Evolutionary conservation across 1,284 basidiomycete species (phyloP).

Genomic region (Naganishia albida): DNA sequence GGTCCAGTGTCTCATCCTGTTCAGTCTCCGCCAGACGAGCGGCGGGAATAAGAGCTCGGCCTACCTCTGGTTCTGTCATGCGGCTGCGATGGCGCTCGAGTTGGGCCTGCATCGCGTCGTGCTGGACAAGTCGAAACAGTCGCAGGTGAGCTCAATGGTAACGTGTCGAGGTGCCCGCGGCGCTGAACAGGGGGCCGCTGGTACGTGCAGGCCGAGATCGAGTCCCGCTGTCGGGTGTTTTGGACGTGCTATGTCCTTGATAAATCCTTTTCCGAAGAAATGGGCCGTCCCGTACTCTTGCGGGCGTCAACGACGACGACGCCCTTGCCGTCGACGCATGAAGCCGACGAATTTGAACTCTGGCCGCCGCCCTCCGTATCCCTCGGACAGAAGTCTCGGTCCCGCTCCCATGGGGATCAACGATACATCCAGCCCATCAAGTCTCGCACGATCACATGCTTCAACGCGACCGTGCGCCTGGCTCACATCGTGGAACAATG

Average conservation of each 20-base stretch:
- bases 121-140: slow-evolving; percentile 39
- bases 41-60: slow-evolving; percentile 54
- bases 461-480: slow-evolving; percentile 47
- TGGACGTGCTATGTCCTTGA: slow-evolving; percentile 56
- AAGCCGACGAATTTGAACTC: slow-evolving; percentile 54
- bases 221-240: slow-evolving; percentile 52
- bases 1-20: slow-evolving; percentile 52
- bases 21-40: slow-evolving; percentile 55
- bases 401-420: slow-evolving; percentile 28
- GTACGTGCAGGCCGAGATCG: slow-evolving; percentile 39
- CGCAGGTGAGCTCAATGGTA: slow-evolving; percentile 34
- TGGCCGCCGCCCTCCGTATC: slow-evolving; percentile 48
- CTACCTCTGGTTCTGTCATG: slow-evolving; percentile 51
- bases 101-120: slow-evolving; percentile 52
- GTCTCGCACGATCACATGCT: slow-evolving; percentile 32
- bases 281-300: slow-evolving; percentile 53
- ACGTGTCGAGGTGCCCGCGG: neutral
- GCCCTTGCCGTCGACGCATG: slow-evolving; percentile 50
- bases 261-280: slow-evolving; percentile 55
- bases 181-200: too few species aligned
- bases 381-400: slow-evolving; percentile 32
- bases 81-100: slow-evolving; percentile 53
- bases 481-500: slow-evolving; percentile 50
- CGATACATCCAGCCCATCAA: slow-evolving; percentile 38
- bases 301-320: slow-evolving; percentile 51